A percentile compares a stretch with the other conserved stretches of the same genome.
Conservation (phyloP, 2,329 filamentous ascomycete genomes). For the Calonectria pauciramosa region DNA sequence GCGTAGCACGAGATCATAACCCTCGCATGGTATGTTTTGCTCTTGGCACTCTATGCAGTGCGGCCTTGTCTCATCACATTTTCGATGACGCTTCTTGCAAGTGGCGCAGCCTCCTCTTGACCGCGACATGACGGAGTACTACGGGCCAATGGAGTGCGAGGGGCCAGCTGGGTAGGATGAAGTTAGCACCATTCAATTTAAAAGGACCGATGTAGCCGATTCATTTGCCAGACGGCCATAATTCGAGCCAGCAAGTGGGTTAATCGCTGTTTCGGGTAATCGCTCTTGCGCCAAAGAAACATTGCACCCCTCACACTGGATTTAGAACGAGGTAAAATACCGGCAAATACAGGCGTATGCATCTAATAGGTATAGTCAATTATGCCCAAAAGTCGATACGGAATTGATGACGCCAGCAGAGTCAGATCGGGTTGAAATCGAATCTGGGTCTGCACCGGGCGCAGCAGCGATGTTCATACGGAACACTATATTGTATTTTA, state of each 20-base stretch:
- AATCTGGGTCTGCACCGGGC: too few species aligned
- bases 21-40: conserved; percentile 30
- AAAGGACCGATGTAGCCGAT: background rate
- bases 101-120: conserved; percentile 36
- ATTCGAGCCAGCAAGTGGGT: background rate
- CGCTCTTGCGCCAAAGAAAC: too few species aligned
- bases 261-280: background rate
- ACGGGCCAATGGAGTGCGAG: background rate
- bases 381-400: background rate
- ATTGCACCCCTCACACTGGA: background rate
- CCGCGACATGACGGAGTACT: conserved; percentile 25
- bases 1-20: conserved; percentile 29
- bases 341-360: background rate
- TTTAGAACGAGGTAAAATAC: background rate
- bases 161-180: background rate
- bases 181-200: background rate
- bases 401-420: too few species aligned
- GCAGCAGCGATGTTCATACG: background rate
- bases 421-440: too few species aligned
- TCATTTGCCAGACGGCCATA: background rate
- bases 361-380: background rate
- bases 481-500: background rate
- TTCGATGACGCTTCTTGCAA: conserved; percentile 38
- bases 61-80: conserved; percentile 39
- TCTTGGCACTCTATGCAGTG: conserved; percentile 27